Base-by-base conservation (phyloP, 148 eudicot species). In the Vaccinium macrocarpon region DNA sequence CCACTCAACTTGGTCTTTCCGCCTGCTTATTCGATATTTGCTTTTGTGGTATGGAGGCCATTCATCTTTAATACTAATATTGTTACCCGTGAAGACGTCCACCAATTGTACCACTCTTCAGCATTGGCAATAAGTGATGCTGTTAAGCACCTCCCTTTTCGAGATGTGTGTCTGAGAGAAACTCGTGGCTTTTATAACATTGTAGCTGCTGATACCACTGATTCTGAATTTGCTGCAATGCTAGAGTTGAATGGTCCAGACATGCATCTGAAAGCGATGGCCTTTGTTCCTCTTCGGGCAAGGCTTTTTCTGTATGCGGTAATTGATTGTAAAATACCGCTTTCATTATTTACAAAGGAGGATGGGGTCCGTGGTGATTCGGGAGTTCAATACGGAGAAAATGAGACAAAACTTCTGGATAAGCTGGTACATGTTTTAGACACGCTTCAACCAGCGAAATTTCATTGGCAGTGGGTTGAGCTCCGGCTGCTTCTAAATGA, bases 391-490 rank as follows among this genome's bases (percentile, higher is more conserved):
- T 78, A 82, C 78, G 90, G 81, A 68, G 98, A 94, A 70, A 91
- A 87, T 66, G 96, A 90, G 85, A 84, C 89, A 71, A 97, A 93
- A 84, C 91, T 93, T 85, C 90, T 90, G 18, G 92, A 94, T 81
- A 92, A 89, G 88, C 91, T 95, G 82, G 94, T 93, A 64, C 87
- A 93, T 88, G 89, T 93, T 87, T 88, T 97, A 66, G 97, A 97
- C 88, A 87, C 90, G 13, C 86, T 97, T 90, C 99, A 97, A 85
- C 98, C 97, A 83, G 98, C 99, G 6, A 97, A 92, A 82, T 95
- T 97, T 87, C 98, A 97, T 88, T 97, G 99, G 99, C 99, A 97
- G 87, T 97, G 99, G 99, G 91, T 97, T 78, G 98, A 97, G 88
- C 93, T 97, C 70, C 90, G 96, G 90, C 93, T 97, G 79, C 91